A percentile compares a stretch with the other conserved stretches of the same genome.
Evolutionary conservation across 306 rosid genomes (phyloP).

Genomic region (Pyrus pyrifolia): DNA sequence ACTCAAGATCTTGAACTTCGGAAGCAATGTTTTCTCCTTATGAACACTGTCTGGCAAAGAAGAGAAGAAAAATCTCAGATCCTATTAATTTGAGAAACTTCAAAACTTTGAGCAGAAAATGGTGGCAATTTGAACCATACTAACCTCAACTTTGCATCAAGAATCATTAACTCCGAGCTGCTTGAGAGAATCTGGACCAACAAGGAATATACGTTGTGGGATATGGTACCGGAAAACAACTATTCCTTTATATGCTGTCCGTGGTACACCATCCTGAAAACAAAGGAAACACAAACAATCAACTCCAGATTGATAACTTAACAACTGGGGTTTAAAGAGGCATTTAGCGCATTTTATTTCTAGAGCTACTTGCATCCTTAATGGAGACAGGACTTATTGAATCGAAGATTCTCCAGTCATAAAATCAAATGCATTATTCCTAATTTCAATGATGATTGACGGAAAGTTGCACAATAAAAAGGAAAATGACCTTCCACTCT

Average conservation of each 20-base stretch:
- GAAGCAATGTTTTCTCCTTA: not conserved
- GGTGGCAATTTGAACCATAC: not conserved
- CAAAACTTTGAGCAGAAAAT: not conserved
- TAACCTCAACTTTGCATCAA: constrained; percentile 32
- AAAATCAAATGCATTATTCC: not conserved
- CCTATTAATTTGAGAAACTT: not conserved
- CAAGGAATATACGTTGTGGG: constrained; percentile 57
- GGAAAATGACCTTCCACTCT: constrained; percentile 84
- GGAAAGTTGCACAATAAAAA: constrained; percentile 7
- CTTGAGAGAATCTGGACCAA: constrained; percentile 67
- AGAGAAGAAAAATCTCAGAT: constrained; percentile 1
- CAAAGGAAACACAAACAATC: constrained; percentile 8
- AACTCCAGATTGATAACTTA: constrained; percentile 2
- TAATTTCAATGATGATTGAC: not conserved
- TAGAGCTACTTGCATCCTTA: not conserved
- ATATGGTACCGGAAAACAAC: constrained; percentile 77
- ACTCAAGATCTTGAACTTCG: not conserved
- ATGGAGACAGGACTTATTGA: not conserved
- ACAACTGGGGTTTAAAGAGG: not conserved
- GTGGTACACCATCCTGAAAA: constrained; percentile 86
- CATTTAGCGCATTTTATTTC: not conserved
- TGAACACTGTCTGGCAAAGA: not conserved
- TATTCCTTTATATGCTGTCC: constrained; percentile 88
- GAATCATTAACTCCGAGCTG: constrained; percentile 52
- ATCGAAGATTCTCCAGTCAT: not conserved